Base-by-base conservation (phyloP, 768 basidiomycete species). In the Asterophora lycoperdoides region DNA sequence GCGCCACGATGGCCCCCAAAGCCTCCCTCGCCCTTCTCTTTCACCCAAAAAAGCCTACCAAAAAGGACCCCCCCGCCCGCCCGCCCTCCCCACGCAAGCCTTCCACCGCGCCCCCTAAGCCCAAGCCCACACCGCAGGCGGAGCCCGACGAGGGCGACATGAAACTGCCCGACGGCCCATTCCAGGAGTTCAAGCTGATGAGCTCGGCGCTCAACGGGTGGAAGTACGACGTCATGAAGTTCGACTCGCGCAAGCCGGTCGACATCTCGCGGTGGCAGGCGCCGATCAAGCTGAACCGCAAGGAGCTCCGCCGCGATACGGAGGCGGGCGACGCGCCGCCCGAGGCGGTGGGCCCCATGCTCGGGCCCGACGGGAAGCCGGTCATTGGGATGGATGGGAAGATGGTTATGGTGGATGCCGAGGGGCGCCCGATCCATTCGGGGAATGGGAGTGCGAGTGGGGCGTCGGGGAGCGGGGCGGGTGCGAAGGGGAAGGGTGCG, bases 171-270 rank as follows among this genome's bases (percentile, higher is more conserved):
- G 80, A 84, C 34, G 80, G 81, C 53, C 75, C 81, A 0, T 91
- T 70, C 68, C 76, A 80, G 54, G 89, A 92, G 63, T 93, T 81
- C 71, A 78, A 77, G 60, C 79, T 93, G 60, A 78, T 89, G 65
- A 88, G 88, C 6, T 85, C 86, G 23, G 78, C 81, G 13, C 78
- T 86, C 61, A 87, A 88, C 62, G 88, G 86, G 20, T 92, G 89
- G 89, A 89, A 87, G 62, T 89, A 91, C 75, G 88, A 93, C 68
- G 81, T 93, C 50, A 90, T 93, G 86, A 91, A 91, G 66, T 91
- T 94, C 64, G 83, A 89, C 64, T 81, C 83, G 29, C 77, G 84
- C 48, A 85, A 85, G 59, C 71, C 76, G 13, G 69, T 89, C 47
- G 88, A 92, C 61, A 74, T 90, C 46, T 72, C 73, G 44, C 66